Percentiles rank a stretch among this genome's conserved stretches.
Evolutionary conservation across 805 yeast genomes (phyloP).

Genomic region (Wickerhamomyces canadensis): DNA sequence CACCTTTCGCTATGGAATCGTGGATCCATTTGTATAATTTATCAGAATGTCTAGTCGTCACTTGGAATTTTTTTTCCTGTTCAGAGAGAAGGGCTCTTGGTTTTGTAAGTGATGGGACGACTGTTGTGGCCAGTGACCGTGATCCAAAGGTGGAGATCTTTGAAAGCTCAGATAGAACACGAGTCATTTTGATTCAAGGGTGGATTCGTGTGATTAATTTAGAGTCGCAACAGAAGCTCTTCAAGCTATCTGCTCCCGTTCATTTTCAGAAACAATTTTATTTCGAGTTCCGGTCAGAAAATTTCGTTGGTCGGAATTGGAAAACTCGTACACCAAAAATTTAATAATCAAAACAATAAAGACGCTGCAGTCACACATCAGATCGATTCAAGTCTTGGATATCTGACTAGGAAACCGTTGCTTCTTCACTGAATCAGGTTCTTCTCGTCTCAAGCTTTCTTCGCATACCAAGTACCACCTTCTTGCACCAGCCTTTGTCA

Average conservation of each 20-base stretch:
- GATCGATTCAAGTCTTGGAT: neutral
- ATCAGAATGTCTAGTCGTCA: conserved; percentile 20
- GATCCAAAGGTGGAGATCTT: conserved; percentile 12
- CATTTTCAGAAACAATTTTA: no score
- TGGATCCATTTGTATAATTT: conserved; percentile 22
- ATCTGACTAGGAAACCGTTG: neutral
- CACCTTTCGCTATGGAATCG: conserved; percentile 52
- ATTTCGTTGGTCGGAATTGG: no score
- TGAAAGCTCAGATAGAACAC: conserved; percentile 13
- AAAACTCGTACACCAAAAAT: no score
- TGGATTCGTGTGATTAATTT: no score
- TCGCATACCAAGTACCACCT: neutral
- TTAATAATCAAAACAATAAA: neutral
- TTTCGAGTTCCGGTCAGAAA: no score
- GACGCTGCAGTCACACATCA: neutral
- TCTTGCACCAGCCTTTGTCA: neutral
- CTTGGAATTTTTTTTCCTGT: conserved; percentile 16
- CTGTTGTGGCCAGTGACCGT: conserved; percentile 28
- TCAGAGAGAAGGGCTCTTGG: conserved; percentile 8
- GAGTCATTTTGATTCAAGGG: no score
- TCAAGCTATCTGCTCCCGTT: no score
- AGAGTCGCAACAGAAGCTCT: no score
- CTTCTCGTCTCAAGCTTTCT: neutral
- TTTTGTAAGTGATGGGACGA: conserved; percentile 10
- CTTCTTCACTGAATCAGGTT: conserved; percentile 2